Base-by-base conservation (phyloP, 768 basidiomycete species). In the Trametes villosa region DNA sequence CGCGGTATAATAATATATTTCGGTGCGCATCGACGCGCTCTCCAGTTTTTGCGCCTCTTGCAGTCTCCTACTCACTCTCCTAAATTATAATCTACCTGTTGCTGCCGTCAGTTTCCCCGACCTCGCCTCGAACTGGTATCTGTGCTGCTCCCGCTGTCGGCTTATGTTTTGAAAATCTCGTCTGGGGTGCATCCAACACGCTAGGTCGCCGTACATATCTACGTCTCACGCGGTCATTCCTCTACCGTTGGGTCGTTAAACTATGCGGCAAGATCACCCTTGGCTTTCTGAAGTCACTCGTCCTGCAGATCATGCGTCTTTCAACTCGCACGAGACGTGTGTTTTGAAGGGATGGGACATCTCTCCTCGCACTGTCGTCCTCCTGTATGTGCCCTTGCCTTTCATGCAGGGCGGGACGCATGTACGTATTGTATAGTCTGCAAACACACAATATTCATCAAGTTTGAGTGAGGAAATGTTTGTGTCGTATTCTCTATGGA, bases 221-320 rank as follows among this genome's bases (percentile, higher is more conserved):
- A 63, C 57, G 34, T 46, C 62, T 44, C 29, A 75, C 78, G 80
- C 77, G 79, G 74, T 63, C 59, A 46, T 67, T 49, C 48, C 63
- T 66, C 70, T 56, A 76, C 76, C 77, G 83, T 79, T 75, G 72
- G 71, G 82, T 75, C 81, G 87, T 86, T 88, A 88, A 88, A 88
- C 86, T 67, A 80, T 82, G 72, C 79, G 85, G 86, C 86, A 60
- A 88, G 65, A 88, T 50, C 11, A 9, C 33, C 48, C 15, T 50
- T 53, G 65, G 65, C 58, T 44, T 60, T 63, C 67, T 65, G 70
- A 71, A 75, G 74, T 75, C 34, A 47, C 59, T 56, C 60, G 55
- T 63, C 60, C 59, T 49, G 83, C 84, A 87, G 86, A 86, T 79
- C 80, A 79, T 86, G 81, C 74, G 74, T 81, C 81, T 76, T 78